A percentile compares a stretch with the other conserved stretches of the same genome.
phyloP scores from a whole-genome alignment of 352 stramenopile genomes.

The Globisporangium echinulatum region DNA sequence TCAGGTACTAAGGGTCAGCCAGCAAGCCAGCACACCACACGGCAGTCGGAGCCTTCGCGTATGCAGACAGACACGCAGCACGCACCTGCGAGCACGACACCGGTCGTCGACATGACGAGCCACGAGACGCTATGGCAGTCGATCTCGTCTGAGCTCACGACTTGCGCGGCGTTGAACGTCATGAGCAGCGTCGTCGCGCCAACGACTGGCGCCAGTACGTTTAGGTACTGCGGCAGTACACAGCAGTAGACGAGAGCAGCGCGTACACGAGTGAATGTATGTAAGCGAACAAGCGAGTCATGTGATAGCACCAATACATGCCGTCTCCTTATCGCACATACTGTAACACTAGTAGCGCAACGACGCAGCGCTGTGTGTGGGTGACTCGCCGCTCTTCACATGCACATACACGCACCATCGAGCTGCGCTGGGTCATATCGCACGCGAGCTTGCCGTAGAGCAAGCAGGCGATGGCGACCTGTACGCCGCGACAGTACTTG shows the following conservation, averaged over 20 bases:
- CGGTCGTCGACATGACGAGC: slow-evolving; percentile 59
- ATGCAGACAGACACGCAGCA: background rate
- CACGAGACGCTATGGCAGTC: slow-evolving; percentile 68
- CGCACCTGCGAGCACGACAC: slow-evolving; percentile 49
- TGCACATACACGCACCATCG: slow-evolving; percentile 16
- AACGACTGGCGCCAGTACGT: slow-evolving; percentile 45
- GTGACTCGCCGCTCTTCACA: background rate
- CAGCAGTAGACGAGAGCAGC: background rate
- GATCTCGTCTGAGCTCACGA: slow-evolving; percentile 44
- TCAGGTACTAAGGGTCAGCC: too few relatives aligned
- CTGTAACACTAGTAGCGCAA: too few relatives aligned
- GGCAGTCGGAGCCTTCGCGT: background rate
- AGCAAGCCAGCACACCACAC: too few relatives aligned
- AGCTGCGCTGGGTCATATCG: slow-evolving; percentile 42
- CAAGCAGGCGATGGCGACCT: slow-evolving; percentile 62
- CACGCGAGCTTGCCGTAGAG: slow-evolving; percentile 64
- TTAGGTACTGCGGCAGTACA: slow-evolving; percentile 30
- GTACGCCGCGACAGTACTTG: slow-evolving; percentile 69
- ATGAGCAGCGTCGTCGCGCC: slow-evolving; percentile 42
- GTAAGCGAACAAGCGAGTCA: too few relatives aligned
- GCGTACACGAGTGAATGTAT: background rate
- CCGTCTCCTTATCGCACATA: too few relatives aligned
- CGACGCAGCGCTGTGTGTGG: background rate
- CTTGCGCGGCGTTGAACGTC: slow-evolving; percentile 40
- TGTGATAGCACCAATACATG: too few relatives aligned